These are phyloP conservation scores for Saururus chinensis DNA, from an alignment of 164 flowering plant species.

Conservation along the genomic window DNA sequence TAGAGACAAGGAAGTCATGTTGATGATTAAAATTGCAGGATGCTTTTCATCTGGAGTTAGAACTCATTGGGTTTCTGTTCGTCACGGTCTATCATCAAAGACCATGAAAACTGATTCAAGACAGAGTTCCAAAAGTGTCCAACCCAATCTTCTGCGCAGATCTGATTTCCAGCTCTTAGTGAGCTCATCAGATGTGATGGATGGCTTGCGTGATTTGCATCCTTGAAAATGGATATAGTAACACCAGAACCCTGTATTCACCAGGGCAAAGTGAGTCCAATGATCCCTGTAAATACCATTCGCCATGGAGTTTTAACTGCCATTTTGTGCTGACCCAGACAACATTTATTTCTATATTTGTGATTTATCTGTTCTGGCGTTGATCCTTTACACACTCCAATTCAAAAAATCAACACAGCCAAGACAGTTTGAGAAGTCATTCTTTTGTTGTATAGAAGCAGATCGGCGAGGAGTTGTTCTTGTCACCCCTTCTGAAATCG, in stretches of 20 bases:
- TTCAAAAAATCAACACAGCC: neutral
- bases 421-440: neutral
- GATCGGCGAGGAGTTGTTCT: neutral
- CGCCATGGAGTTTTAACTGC: neutral
- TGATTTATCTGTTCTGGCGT: neutral
- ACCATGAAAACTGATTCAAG: conserved; percentile 21
- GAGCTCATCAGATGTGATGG: conserved; percentile 37
- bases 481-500: neutral
- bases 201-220: conserved; percentile 35
- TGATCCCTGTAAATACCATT: neutral
- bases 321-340: neutral
- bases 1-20: conserved; percentile 68
- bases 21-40: conserved; percentile 44
- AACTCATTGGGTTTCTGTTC: conserved; percentile 44
- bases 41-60: conserved; percentile 32
- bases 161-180: conserved; percentile 40
- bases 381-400: neutral
- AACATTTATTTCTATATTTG: too few species aligned
- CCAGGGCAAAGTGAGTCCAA: neutral
- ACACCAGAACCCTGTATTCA: neutral
- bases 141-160: conserved; percentile 36
- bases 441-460: neutral
- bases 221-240: conserved; percentile 23
- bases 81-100: conserved; percentile 50
- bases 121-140: conserved; percentile 19